Conservation (phyloP, 2,329 filamentous ascomycete genomes). For the Nothophaeocryptopus gaeumannii region DNA sequence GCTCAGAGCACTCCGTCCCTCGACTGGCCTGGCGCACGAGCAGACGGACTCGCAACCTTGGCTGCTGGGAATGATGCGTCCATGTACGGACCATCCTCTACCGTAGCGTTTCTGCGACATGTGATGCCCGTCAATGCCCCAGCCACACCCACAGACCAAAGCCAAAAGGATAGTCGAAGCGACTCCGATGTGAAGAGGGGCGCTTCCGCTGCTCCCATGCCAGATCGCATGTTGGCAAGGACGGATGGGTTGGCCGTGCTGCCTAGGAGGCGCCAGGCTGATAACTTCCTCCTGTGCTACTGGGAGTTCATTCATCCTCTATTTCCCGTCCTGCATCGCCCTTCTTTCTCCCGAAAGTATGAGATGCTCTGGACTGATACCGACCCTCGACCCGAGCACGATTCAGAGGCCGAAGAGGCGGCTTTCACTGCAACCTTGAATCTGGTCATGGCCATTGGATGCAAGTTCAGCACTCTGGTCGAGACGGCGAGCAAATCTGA, state of each 20-base stretch:
- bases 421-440: conserved; percentile 28
- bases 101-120: conserved; percentile 26
- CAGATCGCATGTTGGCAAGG: conserved; percentile 17
- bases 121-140: conserved; percentile 24
- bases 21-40: conserved; percentile 12
- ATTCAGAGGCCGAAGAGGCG: conserved; percentile 25
- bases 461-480: conserved; percentile 26
- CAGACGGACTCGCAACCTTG: conserved; percentile 24
- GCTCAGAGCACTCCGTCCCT: neutral
- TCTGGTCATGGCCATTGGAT: conserved; percentile 27
- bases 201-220: conserved; percentile 10
- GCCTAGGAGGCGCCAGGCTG: conserved; percentile 25
- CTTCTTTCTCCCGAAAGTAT: conserved; percentile 27
- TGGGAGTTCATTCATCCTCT: conserved; percentile 30
- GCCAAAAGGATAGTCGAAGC: neutral
- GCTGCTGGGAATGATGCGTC: conserved; percentile 21
- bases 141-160: conserved; percentile 10
- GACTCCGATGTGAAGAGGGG: conserved; percentile 12
- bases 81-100: conserved; percentile 26
- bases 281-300: conserved; percentile 28
- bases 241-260: conserved; percentile 23
- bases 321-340: conserved; percentile 28
- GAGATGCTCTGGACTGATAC: conserved; percentile 23
- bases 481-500: conserved; percentile 23
- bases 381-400: neutral